Evolutionary conservation across 2,329 filamentous ascomycete species (phyloP).

Genomic region (Pseudogymnoascus destructans): DNA sequence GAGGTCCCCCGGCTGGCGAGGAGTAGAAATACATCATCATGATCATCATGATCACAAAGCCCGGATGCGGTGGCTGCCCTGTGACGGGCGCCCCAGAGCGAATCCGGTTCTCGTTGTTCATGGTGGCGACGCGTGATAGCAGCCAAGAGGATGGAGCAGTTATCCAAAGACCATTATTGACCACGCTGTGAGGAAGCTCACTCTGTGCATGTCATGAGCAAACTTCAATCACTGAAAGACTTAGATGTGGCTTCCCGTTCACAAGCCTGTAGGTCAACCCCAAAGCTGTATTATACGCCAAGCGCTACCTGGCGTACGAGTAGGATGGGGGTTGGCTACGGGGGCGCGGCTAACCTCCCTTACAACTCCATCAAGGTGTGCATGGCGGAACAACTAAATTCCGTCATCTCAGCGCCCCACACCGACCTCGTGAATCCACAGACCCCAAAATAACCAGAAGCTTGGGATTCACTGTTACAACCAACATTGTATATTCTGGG

Average conservation of each 20-base stretch:
- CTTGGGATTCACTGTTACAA: not conserved
- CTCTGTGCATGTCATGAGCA: not conserved
- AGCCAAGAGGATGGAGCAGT: not conserved
- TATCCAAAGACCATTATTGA: constrained; percentile 8
- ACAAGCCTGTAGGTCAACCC: not conserved
- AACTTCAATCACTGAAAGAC: not conserved
- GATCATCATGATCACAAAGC: constrained; percentile 22
- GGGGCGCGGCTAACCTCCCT: not conserved
- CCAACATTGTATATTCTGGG: not conserved
- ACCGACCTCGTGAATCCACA: not conserved
- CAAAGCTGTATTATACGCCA: not conserved
- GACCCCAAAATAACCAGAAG: not conserved
- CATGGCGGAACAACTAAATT: not conserved
- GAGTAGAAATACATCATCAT: constrained; percentile 25
- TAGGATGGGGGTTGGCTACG: not conserved
- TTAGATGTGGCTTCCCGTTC: not conserved
- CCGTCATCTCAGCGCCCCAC: not conserved
- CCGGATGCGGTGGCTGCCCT: constrained; percentile 5
- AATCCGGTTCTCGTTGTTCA: not conserved
- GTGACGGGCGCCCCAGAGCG: not conserved
- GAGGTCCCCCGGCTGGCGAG: constrained; percentile 19
- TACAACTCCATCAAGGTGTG: not conserved
- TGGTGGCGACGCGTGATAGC: constrained; percentile 4
- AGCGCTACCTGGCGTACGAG: not conserved
- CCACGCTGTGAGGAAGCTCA: not conserved